A percentile compares a stretch with the other conserved stretches of the same genome.
Evolutionary conservation across 2,329 filamentous ascomycete genomes (phyloP).

Genomic region (Fusarium sp.): DNA sequence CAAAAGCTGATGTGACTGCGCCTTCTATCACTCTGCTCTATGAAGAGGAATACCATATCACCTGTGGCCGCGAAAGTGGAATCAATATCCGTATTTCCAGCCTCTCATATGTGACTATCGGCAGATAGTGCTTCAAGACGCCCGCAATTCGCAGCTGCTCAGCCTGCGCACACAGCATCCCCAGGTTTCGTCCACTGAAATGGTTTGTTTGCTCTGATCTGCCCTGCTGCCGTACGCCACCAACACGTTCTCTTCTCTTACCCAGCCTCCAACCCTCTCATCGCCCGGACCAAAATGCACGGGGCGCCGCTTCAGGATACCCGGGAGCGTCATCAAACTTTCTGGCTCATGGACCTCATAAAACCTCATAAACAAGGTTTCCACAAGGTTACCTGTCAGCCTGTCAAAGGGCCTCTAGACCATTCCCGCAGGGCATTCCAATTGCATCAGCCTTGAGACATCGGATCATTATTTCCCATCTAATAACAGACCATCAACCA

Average conservation of each 20-base stretch:
- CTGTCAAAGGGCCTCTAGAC: not conserved
- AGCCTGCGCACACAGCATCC: conserved; percentile 2
- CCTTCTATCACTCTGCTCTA: not conserved
- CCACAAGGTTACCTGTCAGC: conserved; percentile 12
- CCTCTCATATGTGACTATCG: not conserved
- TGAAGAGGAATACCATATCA: not conserved
- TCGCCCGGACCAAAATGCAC: not conserved
- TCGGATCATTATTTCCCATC: conserved; percentile 5
- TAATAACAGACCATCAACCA: not conserved
- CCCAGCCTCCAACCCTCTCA: conserved; percentile 3
- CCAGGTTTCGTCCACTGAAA: conserved; percentile 2
- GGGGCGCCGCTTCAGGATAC: conserved; percentile 9
- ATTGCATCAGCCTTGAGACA: conserved; percentile 11
- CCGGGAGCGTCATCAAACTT: conserved; percentile 14
- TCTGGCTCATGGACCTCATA: not conserved
- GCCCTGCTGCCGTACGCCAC: conserved; percentile 32
- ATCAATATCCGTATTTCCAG: not conserved
- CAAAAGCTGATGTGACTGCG: not conserved
- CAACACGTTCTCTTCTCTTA: conserved; percentile 19
- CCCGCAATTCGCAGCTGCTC: conserved; percentile 23
- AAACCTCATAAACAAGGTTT: not conserved
- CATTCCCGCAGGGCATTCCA: conserved; percentile 27
- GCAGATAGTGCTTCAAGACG: not conserved
- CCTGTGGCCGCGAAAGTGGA: not conserved
- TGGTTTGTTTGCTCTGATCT: conserved; percentile 30